phyloP scores from a whole-genome alignment of 306 rosid species.

The Vigna unguiculata region DNA sequence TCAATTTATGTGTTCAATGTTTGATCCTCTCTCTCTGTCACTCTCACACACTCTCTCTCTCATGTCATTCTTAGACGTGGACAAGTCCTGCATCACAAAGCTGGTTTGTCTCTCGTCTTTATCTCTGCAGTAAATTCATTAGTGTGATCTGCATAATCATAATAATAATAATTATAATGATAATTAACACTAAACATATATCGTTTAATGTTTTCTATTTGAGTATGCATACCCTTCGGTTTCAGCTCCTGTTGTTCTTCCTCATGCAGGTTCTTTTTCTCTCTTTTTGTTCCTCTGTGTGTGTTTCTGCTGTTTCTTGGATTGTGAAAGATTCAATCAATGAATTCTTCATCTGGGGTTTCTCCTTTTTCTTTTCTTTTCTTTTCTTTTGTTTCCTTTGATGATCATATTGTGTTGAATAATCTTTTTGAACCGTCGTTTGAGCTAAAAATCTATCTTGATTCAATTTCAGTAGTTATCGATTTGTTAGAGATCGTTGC shows the following conservation, averaged over 20 bases:
- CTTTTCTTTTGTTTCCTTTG: slow-evolving; percentile 2
- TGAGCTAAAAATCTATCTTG: slow-evolving; percentile 15
- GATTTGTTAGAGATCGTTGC: slow-evolving; percentile 36
- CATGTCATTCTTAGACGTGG: slow-evolving; percentile 40
- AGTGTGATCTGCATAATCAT: slow-evolving; percentile 38
- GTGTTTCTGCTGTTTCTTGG: slow-evolving; percentile 12
- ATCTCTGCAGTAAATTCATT: slow-evolving; percentile 4
- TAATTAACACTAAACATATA: background rate
- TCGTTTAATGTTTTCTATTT: background rate
- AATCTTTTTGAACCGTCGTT: slow-evolving; percentile 12
- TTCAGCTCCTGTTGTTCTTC: slow-evolving; percentile 40
- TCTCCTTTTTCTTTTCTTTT: background rate
- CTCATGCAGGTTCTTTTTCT: background rate
- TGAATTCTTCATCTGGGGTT: slow-evolving; percentile 53
- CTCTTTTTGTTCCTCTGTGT: background rate
- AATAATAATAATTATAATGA: background rate
- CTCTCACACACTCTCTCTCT: slow-evolving; percentile 39
- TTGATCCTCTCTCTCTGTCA: slow-evolving; percentile 27
- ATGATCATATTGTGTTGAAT: slow-evolving; percentile 1
- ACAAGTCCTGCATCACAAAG: slow-evolving; percentile 40
- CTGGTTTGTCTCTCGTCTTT: slow-evolving; percentile 45
- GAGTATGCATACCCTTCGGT: slow-evolving; percentile 41
- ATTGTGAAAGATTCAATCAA: background rate
- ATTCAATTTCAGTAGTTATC: background rate
- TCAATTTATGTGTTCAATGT: background rate